Evolutionary conservation across 179 eudicot species (phyloP), one percentile per base, ranked within the genome.

Genomic region (Gypsophila paniculata): DNA sequence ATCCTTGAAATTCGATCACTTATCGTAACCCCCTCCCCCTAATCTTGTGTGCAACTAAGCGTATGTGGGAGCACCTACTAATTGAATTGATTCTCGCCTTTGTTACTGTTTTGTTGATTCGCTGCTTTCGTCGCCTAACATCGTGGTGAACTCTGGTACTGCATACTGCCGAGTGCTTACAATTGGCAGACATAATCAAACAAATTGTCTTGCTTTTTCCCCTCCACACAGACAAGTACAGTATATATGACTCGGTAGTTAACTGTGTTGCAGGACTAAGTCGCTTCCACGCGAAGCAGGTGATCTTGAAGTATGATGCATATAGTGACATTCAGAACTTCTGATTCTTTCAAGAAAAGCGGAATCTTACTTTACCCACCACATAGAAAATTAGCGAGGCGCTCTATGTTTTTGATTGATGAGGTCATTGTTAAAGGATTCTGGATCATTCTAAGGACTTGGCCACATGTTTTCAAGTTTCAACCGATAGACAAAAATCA

Each of bases 341-440:
- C 5, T 5, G 17, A 8, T 36, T 65, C 53, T 65, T 18, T 52
- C 69, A 42, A 38, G 25, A 42, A 42, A 42, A 9, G 49, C 25
- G 52, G n/a, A 65, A 42, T 8, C 68, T 63, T 18, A 19, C 22
- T 8, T 11, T 63, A 36, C 49, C 49, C 68, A 46, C 49, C 68
- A 63, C 11, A 29, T 34, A 36, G 66, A 34, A 15, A 46, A 46
- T 46, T 46, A 10, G 52, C 14, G 49, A 36, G 18, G 68, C 3
- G 44, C 17, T 34, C 19, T 63, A 9, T 34, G 21, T 63, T 34
- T 42, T 63, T 39, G 68, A 63, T 36, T 19, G 48, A 44, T 10
- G 52, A 63, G 22, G 57, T 18, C 21, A 63, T 7, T 34, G 8
- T 46, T 21, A 34, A 21, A 2, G 8, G 68, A 11, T 17, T 63